Evolutionary conservation across 2,329 filamentous ascomycete species (phyloP).

Genomic region (Fusarium succisae): DNA sequence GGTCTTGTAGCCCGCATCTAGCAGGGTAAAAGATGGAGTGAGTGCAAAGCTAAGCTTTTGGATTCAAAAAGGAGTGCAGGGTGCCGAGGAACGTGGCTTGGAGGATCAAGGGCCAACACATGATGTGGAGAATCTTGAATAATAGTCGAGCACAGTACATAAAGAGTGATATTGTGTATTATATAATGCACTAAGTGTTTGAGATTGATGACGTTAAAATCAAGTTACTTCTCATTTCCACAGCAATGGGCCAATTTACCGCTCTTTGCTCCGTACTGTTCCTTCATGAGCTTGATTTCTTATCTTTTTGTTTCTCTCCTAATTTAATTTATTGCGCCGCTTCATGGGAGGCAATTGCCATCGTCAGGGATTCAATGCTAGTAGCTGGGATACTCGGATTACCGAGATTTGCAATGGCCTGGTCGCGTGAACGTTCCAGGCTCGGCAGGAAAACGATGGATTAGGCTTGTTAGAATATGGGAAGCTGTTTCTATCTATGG

Average conservation of each 20-base stretch:
- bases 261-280: background rate
- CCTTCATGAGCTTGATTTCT: background rate
- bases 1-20: conserved; percentile 3
- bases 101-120: background rate
- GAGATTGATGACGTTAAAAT: conserved; percentile 20
- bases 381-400: conserved; percentile 26
- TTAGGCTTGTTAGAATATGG: background rate
- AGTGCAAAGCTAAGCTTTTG: conserved; percentile 31
- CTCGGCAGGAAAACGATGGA: background rate
- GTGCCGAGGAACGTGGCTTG: conserved; percentile 2
- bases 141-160: background rate
- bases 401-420: conserved; percentile 38
- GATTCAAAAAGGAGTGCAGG: conserved; percentile 12
- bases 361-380: conserved; percentile 3
- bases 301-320: background rate
- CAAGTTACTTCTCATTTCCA: conserved; percentile 1
- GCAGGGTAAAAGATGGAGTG: conserved; percentile 22
- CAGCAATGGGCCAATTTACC: background rate
- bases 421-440: conserved; percentile 5
- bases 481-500: conserved; percentile 38
- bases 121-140: conserved; percentile 15
- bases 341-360: conserved; percentile 3
- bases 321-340: background rate
- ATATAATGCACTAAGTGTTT: conserved; percentile 18
- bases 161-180: background rate